Evolutionary conservation across 306 rosid genomes (phyloP).

Genomic region (Sicyos edulis): DNA sequence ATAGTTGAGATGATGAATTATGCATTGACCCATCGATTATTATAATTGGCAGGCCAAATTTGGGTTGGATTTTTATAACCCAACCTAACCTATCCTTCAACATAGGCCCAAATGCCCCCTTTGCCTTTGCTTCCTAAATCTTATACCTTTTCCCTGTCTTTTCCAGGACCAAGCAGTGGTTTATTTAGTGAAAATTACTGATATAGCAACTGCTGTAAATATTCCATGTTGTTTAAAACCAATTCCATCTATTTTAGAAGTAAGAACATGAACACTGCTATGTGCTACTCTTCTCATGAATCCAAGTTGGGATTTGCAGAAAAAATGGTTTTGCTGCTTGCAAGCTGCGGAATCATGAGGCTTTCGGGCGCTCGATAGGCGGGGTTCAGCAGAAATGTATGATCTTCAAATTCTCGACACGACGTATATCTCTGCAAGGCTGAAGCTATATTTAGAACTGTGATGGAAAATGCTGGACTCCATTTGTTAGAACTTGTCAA

Average conservation of each 20-base stretch:
- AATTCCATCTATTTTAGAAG: slow-evolving; percentile 6
- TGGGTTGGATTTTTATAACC: too few relatives aligned
- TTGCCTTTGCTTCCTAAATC: too few relatives aligned
- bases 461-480: slow-evolving; percentile 19
- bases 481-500: slow-evolving; percentile 13
- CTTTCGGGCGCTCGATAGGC: not conserved
- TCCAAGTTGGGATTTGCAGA: slow-evolving; percentile 35
- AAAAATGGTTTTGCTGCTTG: slow-evolving; percentile 84
- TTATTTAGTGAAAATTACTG: too few relatives aligned
- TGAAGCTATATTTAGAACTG: slow-evolving; percentile 22
- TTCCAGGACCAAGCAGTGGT: too few relatives aligned
- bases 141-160: too few relatives aligned
- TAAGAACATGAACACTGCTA: not conserved
- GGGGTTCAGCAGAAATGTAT: slow-evolving; percentile 12
- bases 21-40: too few relatives aligned
- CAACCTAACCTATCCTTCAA: too few relatives aligned
- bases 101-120: too few relatives aligned
- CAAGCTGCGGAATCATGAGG: slow-evolving; percentile 44
- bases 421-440: not conserved
- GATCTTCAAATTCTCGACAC: slow-evolving; percentile 1
- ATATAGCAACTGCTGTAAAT: too few relatives aligned
- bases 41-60: too few relatives aligned
- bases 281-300: slow-evolving; percentile 7
- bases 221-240: not conserved
- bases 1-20: too few relatives aligned